Base-by-base conservation (phyloP, 1,284 basidiomycete species). In the Ganoderma leucocontextum region DNA sequence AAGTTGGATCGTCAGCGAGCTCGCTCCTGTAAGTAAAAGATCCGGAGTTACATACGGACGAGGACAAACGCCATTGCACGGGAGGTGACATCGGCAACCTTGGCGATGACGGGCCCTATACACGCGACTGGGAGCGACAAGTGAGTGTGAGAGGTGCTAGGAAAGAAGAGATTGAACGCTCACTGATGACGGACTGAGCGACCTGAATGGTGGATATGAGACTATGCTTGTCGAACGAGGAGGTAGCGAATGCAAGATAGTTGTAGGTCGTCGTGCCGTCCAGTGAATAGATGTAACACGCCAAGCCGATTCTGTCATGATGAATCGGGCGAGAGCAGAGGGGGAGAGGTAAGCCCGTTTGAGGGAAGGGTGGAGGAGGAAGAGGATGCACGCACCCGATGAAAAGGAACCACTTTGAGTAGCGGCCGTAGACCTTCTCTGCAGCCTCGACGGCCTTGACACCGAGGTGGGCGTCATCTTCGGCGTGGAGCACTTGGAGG, bases 31-130 rank as follows among this genome's bases (percentile, higher is more conserved):
- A 38, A 9, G 80, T 8, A n/a, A n/a, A 47, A 7, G 22, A 49
- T 29, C 29, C 29, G 60, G 22, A 22, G 15, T 33, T n/a, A 86
- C 89, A 83, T 75, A 91, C 89, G 80, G 62, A 92, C 89, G 58
- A 87, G 75, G 57, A 88, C 79, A 74, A 91, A 93, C 0, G 92
- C 85, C n/a, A 76, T 80, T 41, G 84, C 86, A 72, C 88, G 83
- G 13, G 87, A 88, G 19, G 83, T 82, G n/a, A 92, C 87, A 75
- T 95, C 93, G 2, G 92, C 88, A 44, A 95, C 79, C 79, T 94
- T 95, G 2, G 93, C 94, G 73, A 94, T 90, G 58, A 94, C 85
- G 1, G 94, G 94, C 80, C 95, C 95, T 44, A 91, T 87, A 58
- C 90, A 85, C 29, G 89, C 89, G 68, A 89, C 81, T 83, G 35